Evolutionary conservation across 768 basidiomycete species (phyloP), one percentile per base, ranked within the genome.

Genomic region (Podaxis sp.): DNA sequence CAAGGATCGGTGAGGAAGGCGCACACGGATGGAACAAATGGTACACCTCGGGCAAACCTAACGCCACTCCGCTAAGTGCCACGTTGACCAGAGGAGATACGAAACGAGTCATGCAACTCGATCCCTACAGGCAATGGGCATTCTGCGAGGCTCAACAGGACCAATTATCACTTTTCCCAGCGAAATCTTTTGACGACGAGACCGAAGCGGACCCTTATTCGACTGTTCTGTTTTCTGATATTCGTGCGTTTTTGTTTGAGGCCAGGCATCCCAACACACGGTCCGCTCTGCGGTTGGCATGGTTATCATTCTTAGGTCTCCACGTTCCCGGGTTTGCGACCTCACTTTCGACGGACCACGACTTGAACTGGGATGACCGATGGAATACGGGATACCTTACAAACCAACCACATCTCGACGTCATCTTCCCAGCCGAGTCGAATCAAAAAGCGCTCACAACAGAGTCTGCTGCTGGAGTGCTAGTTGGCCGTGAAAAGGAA

Each of bases 121-220:
- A 94, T 72, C 87, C 89, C 8, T 91, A 88, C 70, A 72, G 77
- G 46, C 79, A 82, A 64, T 94, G 91, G 90, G 82, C 86, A 27
- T 69, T 69, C 22, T 79, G 79, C 29, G 92, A 94, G 73, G 62
- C 70, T n/a, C 68, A 67, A 19, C 71, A 75, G 25, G 91, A 93
- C 65, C 68, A 69, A 25, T 66, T 63, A 25, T 71, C 73, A 22
- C 69, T 72, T 43, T 67, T 86, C 2, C 85, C 91, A n/a, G 72
- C 78, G 6, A 84, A 86, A 54, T 84, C 87, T 2, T 74, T 75
- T 7, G 78, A 86, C 61, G 78, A 82, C 4, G 75, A 75, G 19
- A 76, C 75, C 19, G 76, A 80, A 25, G 70, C 75, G 17, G 93
- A 94, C 70, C 93, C 92, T 5, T 92, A 90, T 68, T 77, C 85